Conservation (phyloP, 1,139 yeast species). For the Kodamaea alishanica region DNA sequence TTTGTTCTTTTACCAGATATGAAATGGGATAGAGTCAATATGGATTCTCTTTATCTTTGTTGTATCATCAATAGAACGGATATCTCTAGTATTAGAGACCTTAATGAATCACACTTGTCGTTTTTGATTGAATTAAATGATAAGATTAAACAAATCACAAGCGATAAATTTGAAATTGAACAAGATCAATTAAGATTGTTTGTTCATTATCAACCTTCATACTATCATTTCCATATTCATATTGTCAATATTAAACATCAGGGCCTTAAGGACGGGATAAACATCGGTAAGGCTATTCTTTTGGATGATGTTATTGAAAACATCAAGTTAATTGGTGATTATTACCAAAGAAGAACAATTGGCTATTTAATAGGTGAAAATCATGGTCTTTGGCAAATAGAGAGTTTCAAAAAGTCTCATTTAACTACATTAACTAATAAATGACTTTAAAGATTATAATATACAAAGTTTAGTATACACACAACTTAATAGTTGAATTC, state of each 20-base stretch:
- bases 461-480: slow-evolving; percentile 2
- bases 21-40: slow-evolving; percentile 85
- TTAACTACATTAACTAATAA: background rate
- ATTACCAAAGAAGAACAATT: slow-evolving; percentile 37
- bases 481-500: slow-evolving; percentile 66
- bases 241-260: slow-evolving; percentile 73
- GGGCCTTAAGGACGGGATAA: slow-evolving; percentile 69
- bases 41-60: slow-evolving; percentile 71
- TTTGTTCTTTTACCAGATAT: slow-evolving; percentile 70
- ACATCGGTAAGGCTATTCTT: slow-evolving; percentile 77
- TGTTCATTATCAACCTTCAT: slow-evolving; percentile 92
- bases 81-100: slow-evolving; percentile 73
- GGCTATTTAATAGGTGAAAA: slow-evolving; percentile 69
- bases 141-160: slow-evolving; percentile 46
- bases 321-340: slow-evolving; percentile 48
- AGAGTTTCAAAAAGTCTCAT: background rate
- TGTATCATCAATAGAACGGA: slow-evolving; percentile 73
- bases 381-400: slow-evolving; percentile 64
- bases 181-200: slow-evolving; percentile 63
- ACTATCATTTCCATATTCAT: slow-evolving; percentile 92
- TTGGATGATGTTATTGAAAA: slow-evolving; percentile 81
- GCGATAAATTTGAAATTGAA: slow-evolving; percentile 34
- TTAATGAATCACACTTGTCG: slow-evolving; percentile 53
- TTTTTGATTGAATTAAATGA: slow-evolving; percentile 49
- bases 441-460: background rate